These are phyloP conservation scores for Coemansia sp. DNA, from an alignment of 192 early-diverging fungal species.

Conservation along the genomic window DNA sequence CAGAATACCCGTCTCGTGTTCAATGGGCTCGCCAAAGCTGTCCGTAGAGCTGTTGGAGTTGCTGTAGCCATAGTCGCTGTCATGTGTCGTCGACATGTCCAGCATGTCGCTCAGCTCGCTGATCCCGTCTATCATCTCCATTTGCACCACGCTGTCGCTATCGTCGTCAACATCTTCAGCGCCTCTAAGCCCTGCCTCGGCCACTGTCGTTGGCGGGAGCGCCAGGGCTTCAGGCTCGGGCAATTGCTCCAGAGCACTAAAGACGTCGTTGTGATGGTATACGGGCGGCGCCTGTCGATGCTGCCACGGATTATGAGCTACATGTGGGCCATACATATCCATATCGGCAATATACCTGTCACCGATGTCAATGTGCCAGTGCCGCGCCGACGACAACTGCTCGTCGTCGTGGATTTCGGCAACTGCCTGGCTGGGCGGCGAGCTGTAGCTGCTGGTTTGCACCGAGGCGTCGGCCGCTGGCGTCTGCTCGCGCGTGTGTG, in stretches of 20 bases:
- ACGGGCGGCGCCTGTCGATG: constrained; percentile 2
- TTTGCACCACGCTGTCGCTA: constrained; percentile 31
- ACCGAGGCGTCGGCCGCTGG: background rate
- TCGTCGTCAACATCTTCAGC: background rate
- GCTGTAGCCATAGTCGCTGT: constrained; percentile 38
- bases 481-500: constrained; percentile 20
- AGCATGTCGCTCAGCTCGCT: constrained; percentile 42
- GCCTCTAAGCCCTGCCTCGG: background rate
- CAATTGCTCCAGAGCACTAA: constrained; percentile 20
- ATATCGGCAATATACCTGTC: background rate
- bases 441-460: background rate
- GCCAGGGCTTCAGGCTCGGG: constrained; percentile 39
- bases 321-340: constrained; percentile 4
- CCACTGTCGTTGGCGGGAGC: constrained; percentile 34
- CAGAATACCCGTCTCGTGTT: constrained; percentile 38
- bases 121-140: constrained; percentile 43
- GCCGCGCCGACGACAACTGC: constrained; percentile 11
- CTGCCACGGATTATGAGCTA: constrained; percentile 3
- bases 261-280: constrained; percentile 16
- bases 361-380: constrained; percentile 13
- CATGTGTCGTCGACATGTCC: constrained; percentile 16
- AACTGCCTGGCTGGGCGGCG: background rate
- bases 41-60: constrained; percentile 43
- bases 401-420: constrained; percentile 5
- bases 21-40: constrained; percentile 53